Conservation (phyloP, 345 rosid species). For the Eucalyptus urophylla region DNA sequence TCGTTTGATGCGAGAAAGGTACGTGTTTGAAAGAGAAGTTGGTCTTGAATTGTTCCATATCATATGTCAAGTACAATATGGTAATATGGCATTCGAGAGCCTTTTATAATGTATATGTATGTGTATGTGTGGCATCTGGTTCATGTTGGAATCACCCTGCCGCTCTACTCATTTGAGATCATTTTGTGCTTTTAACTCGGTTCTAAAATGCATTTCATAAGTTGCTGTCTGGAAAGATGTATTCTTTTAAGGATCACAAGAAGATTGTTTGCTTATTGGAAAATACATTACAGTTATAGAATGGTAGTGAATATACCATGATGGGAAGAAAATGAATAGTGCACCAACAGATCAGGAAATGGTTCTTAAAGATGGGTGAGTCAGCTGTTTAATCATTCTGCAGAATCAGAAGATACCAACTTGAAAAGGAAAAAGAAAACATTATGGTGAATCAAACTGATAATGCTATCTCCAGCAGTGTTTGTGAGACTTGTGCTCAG, state of each 20-base stretch:
- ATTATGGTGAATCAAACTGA: neutral
- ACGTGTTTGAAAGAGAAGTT: neutral
- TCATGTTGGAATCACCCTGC: neutral
- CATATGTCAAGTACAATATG: neutral
- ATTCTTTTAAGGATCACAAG: neutral
- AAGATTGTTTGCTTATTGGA: neutral
- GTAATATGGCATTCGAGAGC: neutral
- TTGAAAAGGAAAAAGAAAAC: neutral
- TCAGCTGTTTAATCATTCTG: neutral
- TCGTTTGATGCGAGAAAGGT: slow-evolving; percentile 97
- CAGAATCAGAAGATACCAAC: neutral
- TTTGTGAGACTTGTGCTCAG: neutral
- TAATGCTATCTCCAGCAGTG: neutral
- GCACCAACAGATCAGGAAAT: neutral
- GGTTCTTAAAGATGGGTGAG: neutral
- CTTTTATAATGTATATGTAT: neutral
- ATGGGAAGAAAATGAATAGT: neutral
- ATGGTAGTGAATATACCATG: neutral
- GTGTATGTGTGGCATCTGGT: neutral
- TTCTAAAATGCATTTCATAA: neutral
- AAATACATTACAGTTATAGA: neutral
- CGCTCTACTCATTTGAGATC: neutral
- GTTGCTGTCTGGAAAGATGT: neutral
- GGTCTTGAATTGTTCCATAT: neutral
- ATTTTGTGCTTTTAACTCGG: neutral